phyloP scores from a whole-genome alignment of 495 filamentous ascomycete species.

The Neurospora sp. region DNA sequence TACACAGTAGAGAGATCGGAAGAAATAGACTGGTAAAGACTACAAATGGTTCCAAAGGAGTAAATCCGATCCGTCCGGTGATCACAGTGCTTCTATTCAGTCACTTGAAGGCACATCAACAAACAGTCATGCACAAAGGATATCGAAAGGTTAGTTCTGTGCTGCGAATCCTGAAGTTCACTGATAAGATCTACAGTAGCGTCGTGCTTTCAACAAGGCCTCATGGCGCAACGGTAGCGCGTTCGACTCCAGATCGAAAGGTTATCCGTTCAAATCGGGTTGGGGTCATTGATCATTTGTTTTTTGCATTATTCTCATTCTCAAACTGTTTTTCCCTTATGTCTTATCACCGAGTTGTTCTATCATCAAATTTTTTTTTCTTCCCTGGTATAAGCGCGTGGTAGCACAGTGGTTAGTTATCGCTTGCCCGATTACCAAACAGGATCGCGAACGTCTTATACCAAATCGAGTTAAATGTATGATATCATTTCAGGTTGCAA shows the following conservation, averaged over 20 bases:
- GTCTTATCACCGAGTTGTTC: not conserved
- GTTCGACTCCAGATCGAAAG: slow-evolving; percentile 4
- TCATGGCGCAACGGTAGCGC: slow-evolving; percentile 30
- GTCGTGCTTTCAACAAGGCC: not conserved
- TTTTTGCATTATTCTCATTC: not conserved
- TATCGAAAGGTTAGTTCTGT: not conserved
- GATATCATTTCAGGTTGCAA: not conserved
- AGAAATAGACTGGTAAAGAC: not conserved
- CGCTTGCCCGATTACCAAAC: not conserved
- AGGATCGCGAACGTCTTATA: not conserved
- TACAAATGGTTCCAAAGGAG: not conserved
- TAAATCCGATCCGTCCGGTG: not conserved
- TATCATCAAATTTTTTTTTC: not conserved
- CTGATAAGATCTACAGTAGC: not conserved
- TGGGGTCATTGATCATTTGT: not conserved
- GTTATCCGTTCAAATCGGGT: slow-evolving; percentile 24
- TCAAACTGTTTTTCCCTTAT: not conserved
- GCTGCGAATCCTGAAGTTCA: not conserved
- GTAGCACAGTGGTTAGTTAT: not conserved
- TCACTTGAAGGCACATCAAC: not conserved
- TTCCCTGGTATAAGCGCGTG: not conserved
- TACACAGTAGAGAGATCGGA: not conserved
- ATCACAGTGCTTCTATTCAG: not conserved
- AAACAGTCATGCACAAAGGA: not conserved
- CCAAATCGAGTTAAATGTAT: not conserved